These are phyloP conservation scores for Podila minutissima DNA, from an alignment of 192 early-diverging fungal species.

Conservation along the genomic window DNA sequence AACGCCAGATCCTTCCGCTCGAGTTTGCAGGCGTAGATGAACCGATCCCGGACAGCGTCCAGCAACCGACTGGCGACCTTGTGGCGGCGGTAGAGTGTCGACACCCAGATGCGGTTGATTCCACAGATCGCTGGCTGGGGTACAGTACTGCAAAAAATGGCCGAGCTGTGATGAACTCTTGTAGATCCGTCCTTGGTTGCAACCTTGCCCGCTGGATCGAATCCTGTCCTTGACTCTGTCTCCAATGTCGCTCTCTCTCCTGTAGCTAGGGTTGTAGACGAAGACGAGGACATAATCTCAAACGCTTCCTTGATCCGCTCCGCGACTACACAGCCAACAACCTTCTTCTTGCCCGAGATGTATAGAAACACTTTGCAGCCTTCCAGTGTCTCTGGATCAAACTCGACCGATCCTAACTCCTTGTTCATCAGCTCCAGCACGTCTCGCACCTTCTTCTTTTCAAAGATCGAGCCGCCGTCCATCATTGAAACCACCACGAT, in stretches of 20 bases:
- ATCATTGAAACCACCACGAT: conserved; percentile 50
- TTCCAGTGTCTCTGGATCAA: conserved; percentile 39
- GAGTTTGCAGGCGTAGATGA: conserved; percentile 53
- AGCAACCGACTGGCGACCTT: conserved; percentile 51
- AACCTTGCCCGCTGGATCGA: background rate
- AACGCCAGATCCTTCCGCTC: conserved; percentile 49
- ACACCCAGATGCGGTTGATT: conserved; percentile 61
- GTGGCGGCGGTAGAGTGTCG: conserved; percentile 33
- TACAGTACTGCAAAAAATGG: conserved; percentile 50
- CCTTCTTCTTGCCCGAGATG: conserved; percentile 53
- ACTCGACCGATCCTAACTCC: conserved; percentile 53
- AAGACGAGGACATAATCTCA: conserved; percentile 13
- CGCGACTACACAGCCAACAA: conserved; percentile 54
- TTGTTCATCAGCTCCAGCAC: conserved; percentile 48
- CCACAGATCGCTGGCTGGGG: conserved; percentile 53
- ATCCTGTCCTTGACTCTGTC: background rate
- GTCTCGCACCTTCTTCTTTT: conserved; percentile 54
- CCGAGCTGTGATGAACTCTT: conserved; percentile 19
- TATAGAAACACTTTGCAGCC: conserved; percentile 56
- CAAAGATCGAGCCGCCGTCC: conserved; percentile 25
- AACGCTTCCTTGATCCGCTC: conserved; percentile 54
- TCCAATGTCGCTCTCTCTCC: background rate
- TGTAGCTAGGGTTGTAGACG: background rate
- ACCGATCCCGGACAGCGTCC: conserved; percentile 51
- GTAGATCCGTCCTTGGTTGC: background rate